phyloP scores from a whole-genome alignment of 768 basidiomycete species.

The Naganishia vishniacii region DNA sequence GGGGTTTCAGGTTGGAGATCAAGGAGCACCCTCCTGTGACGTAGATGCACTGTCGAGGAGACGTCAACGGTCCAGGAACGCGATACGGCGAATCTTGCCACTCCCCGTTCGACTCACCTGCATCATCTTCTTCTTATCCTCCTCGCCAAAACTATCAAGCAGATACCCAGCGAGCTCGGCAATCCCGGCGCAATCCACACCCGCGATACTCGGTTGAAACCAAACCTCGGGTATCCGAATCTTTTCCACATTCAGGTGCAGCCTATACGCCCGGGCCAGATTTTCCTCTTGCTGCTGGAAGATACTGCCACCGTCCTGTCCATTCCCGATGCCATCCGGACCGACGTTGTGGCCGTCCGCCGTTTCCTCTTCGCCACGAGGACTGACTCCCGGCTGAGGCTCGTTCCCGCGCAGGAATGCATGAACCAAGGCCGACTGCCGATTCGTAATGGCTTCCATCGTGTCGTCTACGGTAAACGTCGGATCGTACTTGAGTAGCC shows the following conservation, averaged over 20 bases:
- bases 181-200: constrained; percentile 86
- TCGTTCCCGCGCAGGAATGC: constrained; percentile 59
- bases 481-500: constrained; percentile 76
- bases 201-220: constrained; percentile 90
- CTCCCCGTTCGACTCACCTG: constrained; percentile 58
- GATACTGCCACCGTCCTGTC: neutral
- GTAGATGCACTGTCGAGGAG: constrained; percentile 78
- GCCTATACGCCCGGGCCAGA: constrained; percentile 53
- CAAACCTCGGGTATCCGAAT: constrained; percentile 87
- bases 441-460: constrained; percentile 66
- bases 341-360: constrained; percentile 53
- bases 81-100: too few relatives aligned
- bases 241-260: constrained; percentile 84
- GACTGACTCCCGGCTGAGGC: constrained; percentile 58
- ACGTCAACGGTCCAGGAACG: too few relatives aligned
- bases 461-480: constrained; percentile 76
- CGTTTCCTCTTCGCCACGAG: neutral
- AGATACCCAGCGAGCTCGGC: constrained; percentile 86
- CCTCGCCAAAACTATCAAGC: constrained; percentile 63
- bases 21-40: constrained; percentile 76
- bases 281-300: constrained; percentile 29
- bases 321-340: neutral
- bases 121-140: constrained; percentile 66
- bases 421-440: constrained; percentile 75
- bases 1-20: constrained; percentile 62